Evolutionary conservation across 306 rosid genomes (phyloP), one percentile per base, ranked within the genome.

Genomic region (Lupinus albus): DNA sequence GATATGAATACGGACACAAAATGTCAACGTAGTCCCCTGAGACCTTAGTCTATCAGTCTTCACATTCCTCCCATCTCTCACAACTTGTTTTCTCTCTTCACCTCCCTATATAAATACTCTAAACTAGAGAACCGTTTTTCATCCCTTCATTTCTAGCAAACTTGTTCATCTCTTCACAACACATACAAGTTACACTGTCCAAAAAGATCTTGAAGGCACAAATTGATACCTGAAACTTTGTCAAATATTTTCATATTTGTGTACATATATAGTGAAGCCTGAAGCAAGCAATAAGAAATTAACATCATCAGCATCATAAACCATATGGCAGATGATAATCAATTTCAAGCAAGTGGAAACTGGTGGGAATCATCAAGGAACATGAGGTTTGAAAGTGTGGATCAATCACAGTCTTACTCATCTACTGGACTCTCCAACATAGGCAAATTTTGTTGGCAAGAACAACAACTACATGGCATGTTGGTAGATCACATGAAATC

Each of bases 301-400:
- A 25, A 0, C 39, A 67, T 11, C 20, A 51, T 3, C 33, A 25
- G 2, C 50, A 62, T 1, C 73, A 25, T 25, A 3, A 25, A 25
- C 30, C 30, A 25, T 68, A 92, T 92, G 98, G 95, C 95, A 46
- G 95, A 89, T 44, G 98, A 92, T 8, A 77, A 77, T 8, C 82
- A 77, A 55, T 92, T 78, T 76, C 92, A 83, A 32, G 76, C 81
- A 25, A 83, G 79, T 64, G 98, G 84, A 33, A 89, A 87, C 72
- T 89, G 96, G 95, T 92, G 98, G 98, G 93, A 92, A 36, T 68
- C 91, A 12, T 64, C 89, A 2, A 62, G 87, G 69, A 79, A 80
- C 71, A 74, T 30, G 44, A 78, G 95, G 61, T 91, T 68, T 58
- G 95, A 88, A 20, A 80, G 85, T 15, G 86, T 83, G 6, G 76